Conservation (phyloP, 2,329 filamentous ascomycete species). For the Pseudocercospora macadamiae region DNA sequence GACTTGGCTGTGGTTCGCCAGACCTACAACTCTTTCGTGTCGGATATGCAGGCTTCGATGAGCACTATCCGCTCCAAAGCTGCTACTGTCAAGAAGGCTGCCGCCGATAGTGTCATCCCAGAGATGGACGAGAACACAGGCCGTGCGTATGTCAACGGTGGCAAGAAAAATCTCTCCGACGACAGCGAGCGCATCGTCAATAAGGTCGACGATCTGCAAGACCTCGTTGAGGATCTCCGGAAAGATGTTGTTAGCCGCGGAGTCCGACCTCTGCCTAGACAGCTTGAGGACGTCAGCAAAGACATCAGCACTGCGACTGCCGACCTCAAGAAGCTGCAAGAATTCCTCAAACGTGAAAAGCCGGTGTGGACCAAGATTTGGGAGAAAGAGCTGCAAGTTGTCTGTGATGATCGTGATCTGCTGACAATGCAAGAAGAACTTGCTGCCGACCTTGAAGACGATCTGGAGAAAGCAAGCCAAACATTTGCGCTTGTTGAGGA, state of each 20-base stretch:
- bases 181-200: constrained; percentile 90
- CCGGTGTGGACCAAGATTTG: constrained; percentile 99
- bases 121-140: constrained; percentile 77
- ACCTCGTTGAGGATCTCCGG: constrained; percentile 91
- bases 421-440: constrained; percentile 96
- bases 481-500: constrained; percentile 96
- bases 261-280: constrained; percentile 84
- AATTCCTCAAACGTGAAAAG: constrained; percentile 88
- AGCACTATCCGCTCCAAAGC: constrained; percentile 79
- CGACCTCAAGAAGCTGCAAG: constrained; percentile 91
- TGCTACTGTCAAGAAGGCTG: constrained; percentile 73
- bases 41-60: constrained; percentile 89
- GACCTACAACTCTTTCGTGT: constrained; percentile 88
- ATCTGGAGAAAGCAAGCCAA: constrained; percentile 90
- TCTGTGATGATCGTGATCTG: constrained; percentile 93
- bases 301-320: constrained; percentile 80
- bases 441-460: constrained; percentile 86
- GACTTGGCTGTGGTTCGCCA: constrained; percentile 91
- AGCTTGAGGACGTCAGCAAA: constrained; percentile 86
- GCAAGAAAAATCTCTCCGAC: constrained; percentile 81
- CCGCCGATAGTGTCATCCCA: constrained; percentile 71
- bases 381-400: constrained; percentile 95
- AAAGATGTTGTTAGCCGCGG: constrained; percentile 95
- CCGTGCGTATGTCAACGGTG: constrained; percentile 79
- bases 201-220: constrained; percentile 95